phyloP scores from a whole-genome alignment of 768 basidiomycete genomes.

The Leccinum longicurvipes region DNA sequence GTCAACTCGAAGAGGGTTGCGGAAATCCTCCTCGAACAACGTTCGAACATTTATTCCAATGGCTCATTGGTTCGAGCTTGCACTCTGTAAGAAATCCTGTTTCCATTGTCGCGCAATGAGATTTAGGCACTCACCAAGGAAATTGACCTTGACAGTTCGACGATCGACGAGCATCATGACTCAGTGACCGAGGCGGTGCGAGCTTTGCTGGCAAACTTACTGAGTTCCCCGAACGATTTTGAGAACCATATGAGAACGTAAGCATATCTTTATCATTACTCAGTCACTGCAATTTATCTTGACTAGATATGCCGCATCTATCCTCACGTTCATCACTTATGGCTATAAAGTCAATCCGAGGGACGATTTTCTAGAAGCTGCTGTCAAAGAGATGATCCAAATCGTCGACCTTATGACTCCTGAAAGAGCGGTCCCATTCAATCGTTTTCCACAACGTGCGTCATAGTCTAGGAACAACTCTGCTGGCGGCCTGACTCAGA shows the following conservation, averaged over 20 bases:
- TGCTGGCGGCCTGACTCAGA: not conserved
- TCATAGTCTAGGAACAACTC: not conserved
- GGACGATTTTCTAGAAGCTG: conserved; percentile 19
- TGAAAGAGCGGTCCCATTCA: conserved; percentile 19
- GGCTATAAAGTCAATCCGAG: conserved; percentile 16
- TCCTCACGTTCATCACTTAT: conserved; percentile 20
- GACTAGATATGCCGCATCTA: conserved; percentile 18
- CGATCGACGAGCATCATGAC: conserved; percentile 11
- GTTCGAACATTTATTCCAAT: conserved; percentile 23
- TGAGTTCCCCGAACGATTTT: conserved; percentile 16
- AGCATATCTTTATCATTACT: conserved; percentile 5
- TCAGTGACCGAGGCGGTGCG: conserved; percentile 6
- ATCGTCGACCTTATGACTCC: conserved; percentile 13
- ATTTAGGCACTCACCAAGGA: conserved; percentile 15
- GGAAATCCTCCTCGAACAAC: conserved; percentile 23
- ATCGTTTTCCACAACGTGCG: conserved; percentile 21
- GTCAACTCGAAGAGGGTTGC: conserved; percentile 24
- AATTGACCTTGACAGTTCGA: conserved; percentile 13
- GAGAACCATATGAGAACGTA: conserved; percentile 14
- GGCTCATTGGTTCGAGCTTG: conserved; percentile 11
- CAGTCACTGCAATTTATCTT: not conserved
- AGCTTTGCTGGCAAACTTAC: conserved; percentile 7
- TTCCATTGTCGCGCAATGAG: conserved; percentile 12
- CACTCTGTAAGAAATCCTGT: conserved; percentile 1
- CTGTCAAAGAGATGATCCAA: conserved; percentile 10